Evolutionary conservation across 495 filamentous ascomycete species (phyloP), one percentile per base, ranked within the genome.

Genomic region (Tuber magnatum): DNA sequence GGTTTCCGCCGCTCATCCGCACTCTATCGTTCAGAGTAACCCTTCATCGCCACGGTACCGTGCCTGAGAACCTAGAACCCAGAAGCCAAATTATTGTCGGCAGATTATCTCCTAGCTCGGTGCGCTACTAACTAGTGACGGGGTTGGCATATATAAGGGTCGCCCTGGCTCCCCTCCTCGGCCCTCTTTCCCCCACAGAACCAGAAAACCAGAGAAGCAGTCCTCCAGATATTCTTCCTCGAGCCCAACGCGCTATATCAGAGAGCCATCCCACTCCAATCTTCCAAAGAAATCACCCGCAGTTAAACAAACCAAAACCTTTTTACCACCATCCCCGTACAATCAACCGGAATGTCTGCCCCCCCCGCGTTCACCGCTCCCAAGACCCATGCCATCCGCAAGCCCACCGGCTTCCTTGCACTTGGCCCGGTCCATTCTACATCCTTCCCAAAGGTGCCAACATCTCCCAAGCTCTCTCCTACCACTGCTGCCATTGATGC

Each of bases 361-460:
- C 48, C 74, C 68, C 24, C 74, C 68, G 24, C 42, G 12, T 69
- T 46, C 61, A 74, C 74, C 20, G 44, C 35, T 70, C 76, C 73
- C 72, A 41, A 65, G 61, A 72, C 76, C 38, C 39, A 65, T 20
- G 18, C 72, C 16, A 82, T 82, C 71, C 80, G 78, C 71, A 83
- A 71, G 71, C 81, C 81, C 18, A 39, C 70, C 39, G 81, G 74
- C 72, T 83, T 83, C 78, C 78, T 83, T 70, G 72, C 70, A 51
- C 79, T 83, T 32, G 81, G 73, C 24, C 81, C 81, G 65, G 81
- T 83, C 65, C 78, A 81, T 41, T 81, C 78, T 39, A 73, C 73
- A 20, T 79, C 73, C 76, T 83, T 81, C 81, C 81, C 81, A 72
- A 82, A 82, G 81, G 48, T 69, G 42, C 79, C 79, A 44, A 40